These are phyloP conservation scores for Candida insectorum DNA, from an alignment of 805 yeast species.

Conservation along the genomic window DNA sequence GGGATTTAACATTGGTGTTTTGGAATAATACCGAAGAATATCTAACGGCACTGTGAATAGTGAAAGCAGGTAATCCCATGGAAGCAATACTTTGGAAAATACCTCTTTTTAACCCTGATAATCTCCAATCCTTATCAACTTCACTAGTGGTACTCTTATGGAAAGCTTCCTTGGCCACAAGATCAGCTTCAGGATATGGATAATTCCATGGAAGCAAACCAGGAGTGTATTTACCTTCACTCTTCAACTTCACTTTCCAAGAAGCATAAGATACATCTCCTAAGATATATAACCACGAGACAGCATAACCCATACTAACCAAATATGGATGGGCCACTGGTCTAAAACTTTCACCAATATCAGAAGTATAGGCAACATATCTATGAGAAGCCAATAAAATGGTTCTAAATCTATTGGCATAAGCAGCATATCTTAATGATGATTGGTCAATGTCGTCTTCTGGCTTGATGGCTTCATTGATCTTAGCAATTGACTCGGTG, in stretches of 20 bases:
- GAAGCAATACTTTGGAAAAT: slow-evolving; percentile 77
- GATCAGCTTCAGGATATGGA: slow-evolving; percentile 39
- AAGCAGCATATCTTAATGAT: slow-evolving; percentile 71
- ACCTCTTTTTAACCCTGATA: slow-evolving; percentile 67
- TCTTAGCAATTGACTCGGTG: not conserved
- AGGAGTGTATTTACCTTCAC: slow-evolving; percentile 59
- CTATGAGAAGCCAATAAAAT: slow-evolving; percentile 71
- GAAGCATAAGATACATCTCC: slow-evolving; percentile 74
- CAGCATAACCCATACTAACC: slow-evolving; percentile 65
- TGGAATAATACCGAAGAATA: slow-evolving; percentile 64
- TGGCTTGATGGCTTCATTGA: slow-evolving; percentile 1
- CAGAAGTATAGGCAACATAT: slow-evolving; percentile 84
- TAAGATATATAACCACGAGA: slow-evolving; percentile 71
- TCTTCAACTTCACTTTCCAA: slow-evolving; percentile 66
- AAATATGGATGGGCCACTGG: slow-evolving; percentile 71
- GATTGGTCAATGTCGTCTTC: slow-evolving; percentile 14
- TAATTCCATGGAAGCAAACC: slow-evolving; percentile 69
- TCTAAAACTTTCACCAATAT: slow-evolving; percentile 81
- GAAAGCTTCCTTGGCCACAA: slow-evolving; percentile 34
- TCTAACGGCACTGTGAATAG: slow-evolving; percentile 73
- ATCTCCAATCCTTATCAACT: slow-evolving; percentile 62
- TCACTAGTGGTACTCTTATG: slow-evolving; percentile 17
- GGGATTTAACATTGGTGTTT: slow-evolving; percentile 43
- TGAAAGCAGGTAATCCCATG: slow-evolving; percentile 85
- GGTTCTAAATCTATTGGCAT: slow-evolving; percentile 71